Evolutionary conservation across 768 basidiomycete genomes (phyloP), one percentile per base, ranked within the genome.

Genomic region (Pholiota molesta): DNA sequence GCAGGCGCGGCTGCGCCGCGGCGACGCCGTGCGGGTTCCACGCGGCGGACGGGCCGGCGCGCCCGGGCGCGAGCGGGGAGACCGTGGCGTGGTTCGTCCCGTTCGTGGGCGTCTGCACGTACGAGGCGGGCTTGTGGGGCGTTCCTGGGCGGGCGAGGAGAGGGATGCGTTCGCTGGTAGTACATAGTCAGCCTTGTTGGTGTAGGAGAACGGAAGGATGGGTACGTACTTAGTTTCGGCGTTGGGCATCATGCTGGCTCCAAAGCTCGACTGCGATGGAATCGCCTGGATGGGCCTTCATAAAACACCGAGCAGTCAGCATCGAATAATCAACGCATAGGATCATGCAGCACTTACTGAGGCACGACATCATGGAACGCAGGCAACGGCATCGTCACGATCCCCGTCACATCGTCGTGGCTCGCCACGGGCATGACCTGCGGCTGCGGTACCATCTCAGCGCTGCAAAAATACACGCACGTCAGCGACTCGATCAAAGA

Each of bases 351-450:
- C 13, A 52, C 53, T 28, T 63, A 70, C 78, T 69, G 52, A 13
- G 72, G 73, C 17, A 78, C 75, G 17, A 83, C 80, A 17, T 80
- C 78, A 40, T 73, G 69, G 55, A 78, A 70, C 6, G 77, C 68
- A 9, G 82, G 82, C 13, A 83, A 65, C 13, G 83, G 82, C 74
- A 83, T 77, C 7, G 71, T 42, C 11, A 83, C 68, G 0, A 71
- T 62, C 0, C 68, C 69, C 5, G 73, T 70, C 19, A 67, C 65
- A 17, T 70, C 71, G 21, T 70, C 69, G n/a, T 71, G 69, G 5
- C 55, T 65, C 7, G 69, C 66, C 2, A 47, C 47, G 14, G 62
- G 49, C 5, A 72, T 67, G 14, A 62, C 65, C 60, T 67, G 72
- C 6, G 63, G 64, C 21, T 64, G 69, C 42, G 31, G 63, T 1